Evolutionary conservation across 768 basidiomycete species (phyloP).

Genomic region (Candolleomyces efflorescens): DNA sequence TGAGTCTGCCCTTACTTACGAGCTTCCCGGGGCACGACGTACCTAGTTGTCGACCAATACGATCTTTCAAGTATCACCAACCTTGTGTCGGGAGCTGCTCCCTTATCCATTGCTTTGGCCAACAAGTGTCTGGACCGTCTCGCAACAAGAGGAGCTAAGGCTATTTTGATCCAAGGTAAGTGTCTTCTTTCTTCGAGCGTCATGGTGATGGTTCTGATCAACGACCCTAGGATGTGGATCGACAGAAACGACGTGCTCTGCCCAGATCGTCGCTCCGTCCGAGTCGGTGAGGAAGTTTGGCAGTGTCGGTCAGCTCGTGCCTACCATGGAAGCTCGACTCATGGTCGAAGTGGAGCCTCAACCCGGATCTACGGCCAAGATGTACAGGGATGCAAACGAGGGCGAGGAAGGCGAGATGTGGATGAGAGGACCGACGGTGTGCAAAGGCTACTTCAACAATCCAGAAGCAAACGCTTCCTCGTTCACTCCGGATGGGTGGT

Average conservation of each 20-base stretch:
- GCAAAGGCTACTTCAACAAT: slow-evolving; percentile 71
- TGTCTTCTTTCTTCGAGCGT: not conserved
- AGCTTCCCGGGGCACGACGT: too few species aligned
- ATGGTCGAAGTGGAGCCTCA: slow-evolving; percentile 37
- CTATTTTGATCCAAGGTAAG: slow-evolving; percentile 19
- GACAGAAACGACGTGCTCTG: slow-evolving; percentile 60
- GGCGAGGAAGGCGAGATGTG: slow-evolving; percentile 63
- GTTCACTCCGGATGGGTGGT: slow-evolving; percentile 61
- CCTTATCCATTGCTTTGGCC: slow-evolving; percentile 50
- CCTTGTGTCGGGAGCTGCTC: slow-evolving; percentile 62
- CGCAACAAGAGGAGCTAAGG: slow-evolving; percentile 7
- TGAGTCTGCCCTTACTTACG: too few species aligned
- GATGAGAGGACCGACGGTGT: slow-evolving; percentile 60
- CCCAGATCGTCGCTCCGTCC: slow-evolving; percentile 37
- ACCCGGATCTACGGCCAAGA: slow-evolving; percentile 22
- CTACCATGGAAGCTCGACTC: slow-evolving; percentile 60
- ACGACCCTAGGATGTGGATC: slow-evolving; percentile 44
- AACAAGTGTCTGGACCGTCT: slow-evolving; percentile 25
- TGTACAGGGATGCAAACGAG: slow-evolving; percentile 25
- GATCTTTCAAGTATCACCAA: slow-evolving; percentile 45
- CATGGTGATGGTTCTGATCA: not conserved
- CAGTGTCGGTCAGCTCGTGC: slow-evolving; percentile 51
- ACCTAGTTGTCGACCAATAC: slow-evolving; percentile 45
- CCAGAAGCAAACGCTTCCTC: slow-evolving; percentile 49
- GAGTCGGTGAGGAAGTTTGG: slow-evolving; percentile 39